Evolutionary conservation across 2,329 filamentous ascomycete species (phyloP).

Genomic region (Aspergillus felis): DNA sequence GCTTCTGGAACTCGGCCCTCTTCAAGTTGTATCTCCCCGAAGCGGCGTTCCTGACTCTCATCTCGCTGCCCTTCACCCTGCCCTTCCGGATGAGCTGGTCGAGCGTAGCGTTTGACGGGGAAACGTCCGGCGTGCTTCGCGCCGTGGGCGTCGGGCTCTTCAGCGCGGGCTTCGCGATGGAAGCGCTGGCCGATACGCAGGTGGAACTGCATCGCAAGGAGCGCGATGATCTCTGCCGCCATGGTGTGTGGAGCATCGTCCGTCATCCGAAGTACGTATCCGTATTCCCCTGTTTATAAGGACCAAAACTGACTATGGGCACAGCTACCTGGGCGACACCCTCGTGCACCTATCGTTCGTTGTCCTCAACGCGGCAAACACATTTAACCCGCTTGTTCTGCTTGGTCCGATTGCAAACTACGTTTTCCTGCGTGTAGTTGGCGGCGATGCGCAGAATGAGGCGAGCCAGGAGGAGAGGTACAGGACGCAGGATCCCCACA

Average conservation of each 20-base stretch:
- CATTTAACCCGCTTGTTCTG: conserved; percentile 53
- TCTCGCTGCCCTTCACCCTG: conserved; percentile 55
- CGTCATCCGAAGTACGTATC: conserved; percentile 55
- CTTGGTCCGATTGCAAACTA: conserved; percentile 58
- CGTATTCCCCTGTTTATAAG: conserved; percentile 19
- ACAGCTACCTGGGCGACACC: conserved; percentile 58
- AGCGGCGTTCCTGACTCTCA: conserved; percentile 54
- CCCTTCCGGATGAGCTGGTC: conserved; percentile 43
- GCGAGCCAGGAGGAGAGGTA: conserved; percentile 52
- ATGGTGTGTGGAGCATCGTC: conserved; percentile 61
- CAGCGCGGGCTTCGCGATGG: conserved; percentile 53
- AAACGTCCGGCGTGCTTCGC: conserved; percentile 24
- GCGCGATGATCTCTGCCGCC: conserved; percentile 44
- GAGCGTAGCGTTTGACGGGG: conserved; percentile 30
- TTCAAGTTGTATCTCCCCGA: conserved; percentile 56
- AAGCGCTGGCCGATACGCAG: conserved; percentile 56
- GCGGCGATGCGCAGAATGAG: conserved; percentile 56
- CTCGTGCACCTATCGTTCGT: conserved; percentile 59
- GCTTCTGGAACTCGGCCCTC: conserved; percentile 57
- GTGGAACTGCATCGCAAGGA: conserved; percentile 49
- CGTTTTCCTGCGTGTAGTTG: conserved; percentile 53
- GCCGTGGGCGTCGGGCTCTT: conserved; percentile 53
- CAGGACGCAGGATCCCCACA: conserved; percentile 46
- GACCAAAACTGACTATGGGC: not conserved
- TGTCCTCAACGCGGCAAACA: conserved; percentile 52